Conservation (phyloP, 306 rosid species). For the Cajanus cajan region DNA sequence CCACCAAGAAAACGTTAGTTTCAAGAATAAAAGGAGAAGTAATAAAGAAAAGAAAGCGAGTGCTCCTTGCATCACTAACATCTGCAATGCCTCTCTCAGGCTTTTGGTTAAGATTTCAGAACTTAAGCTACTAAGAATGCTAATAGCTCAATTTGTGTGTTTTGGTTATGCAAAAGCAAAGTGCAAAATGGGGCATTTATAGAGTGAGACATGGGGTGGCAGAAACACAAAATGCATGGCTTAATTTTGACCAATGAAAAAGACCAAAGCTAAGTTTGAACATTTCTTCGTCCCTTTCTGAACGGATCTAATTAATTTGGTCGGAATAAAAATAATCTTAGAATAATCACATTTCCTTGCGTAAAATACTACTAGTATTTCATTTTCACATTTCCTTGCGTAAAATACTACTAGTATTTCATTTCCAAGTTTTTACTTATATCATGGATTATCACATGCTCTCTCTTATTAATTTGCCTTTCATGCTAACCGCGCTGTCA, state of each 20-base stretch:
- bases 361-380: background rate
- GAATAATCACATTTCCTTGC: background rate
- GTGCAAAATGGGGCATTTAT: constrained; percentile 41
- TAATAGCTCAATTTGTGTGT: background rate
- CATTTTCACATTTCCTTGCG: background rate
- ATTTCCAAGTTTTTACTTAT: background rate
- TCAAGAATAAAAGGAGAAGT: constrained; percentile 32
- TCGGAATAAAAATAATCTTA: background rate
- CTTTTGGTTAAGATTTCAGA: background rate
- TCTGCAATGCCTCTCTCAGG: constrained; percentile 21
- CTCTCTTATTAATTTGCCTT: too few relatives aligned
- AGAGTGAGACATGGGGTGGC: constrained; percentile 7
- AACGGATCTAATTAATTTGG: background rate
- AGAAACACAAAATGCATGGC: constrained; percentile 30
- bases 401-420: background rate
- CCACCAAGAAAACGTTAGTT: constrained; percentile 54
- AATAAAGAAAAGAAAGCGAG: constrained; percentile 2
- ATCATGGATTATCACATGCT: too few relatives aligned
- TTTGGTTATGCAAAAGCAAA: constrained; percentile 10
- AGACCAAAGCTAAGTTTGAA: constrained; percentile 13
- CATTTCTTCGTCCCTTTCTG: background rate
- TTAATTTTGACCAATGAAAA: constrained; percentile 34
- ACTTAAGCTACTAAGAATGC: background rate
- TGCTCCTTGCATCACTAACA: background rate
- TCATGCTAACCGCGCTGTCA: too few relatives aligned